Conservation (phyloP, 2,329 filamentous ascomycete genomes). For the Ophiostoma ips region DNA sequence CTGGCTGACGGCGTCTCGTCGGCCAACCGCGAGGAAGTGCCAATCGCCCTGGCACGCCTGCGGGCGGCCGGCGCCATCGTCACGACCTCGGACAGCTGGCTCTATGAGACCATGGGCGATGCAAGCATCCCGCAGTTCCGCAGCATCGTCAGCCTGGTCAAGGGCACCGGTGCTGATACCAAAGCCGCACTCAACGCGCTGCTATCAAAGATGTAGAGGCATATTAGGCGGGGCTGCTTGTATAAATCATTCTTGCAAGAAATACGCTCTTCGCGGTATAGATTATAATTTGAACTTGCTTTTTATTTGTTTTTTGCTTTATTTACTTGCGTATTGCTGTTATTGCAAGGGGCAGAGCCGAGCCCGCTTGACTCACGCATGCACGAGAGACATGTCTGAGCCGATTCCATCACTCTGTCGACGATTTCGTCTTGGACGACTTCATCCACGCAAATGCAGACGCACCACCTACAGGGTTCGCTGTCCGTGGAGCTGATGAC, state of each 20-base stretch:
- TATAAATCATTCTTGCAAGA: no score
- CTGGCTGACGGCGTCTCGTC: constrained; percentile 82
- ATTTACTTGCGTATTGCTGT: no score
- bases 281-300: neutral
- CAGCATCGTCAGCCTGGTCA: constrained; percentile 60
- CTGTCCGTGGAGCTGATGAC: constrained; percentile 32
- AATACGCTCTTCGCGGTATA: neutral
- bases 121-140: constrained; percentile 60
- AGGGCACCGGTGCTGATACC: constrained; percentile 59
- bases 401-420: neutral
- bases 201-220: constrained; percentile 38
- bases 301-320: no score
- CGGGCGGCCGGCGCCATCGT: constrained; percentile 62
- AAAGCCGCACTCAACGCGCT: constrained; percentile 53
- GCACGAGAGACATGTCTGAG: neutral
- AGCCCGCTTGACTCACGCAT: no score
- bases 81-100: constrained; percentile 75
- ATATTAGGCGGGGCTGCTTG: neutral
- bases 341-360: no score
- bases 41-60: constrained; percentile 63
- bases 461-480: constrained; percentile 81
- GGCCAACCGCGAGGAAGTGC: constrained; percentile 70
- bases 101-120: constrained; percentile 85
- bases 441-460: constrained; percentile 93
- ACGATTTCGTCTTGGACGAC: constrained; percentile 13